A percentile compares a stretch with the other conserved stretches of the same genome.
Conservation (phyloP, 495 filamentous ascomycete genomes). For the Achaetomiella virescens region DNA sequence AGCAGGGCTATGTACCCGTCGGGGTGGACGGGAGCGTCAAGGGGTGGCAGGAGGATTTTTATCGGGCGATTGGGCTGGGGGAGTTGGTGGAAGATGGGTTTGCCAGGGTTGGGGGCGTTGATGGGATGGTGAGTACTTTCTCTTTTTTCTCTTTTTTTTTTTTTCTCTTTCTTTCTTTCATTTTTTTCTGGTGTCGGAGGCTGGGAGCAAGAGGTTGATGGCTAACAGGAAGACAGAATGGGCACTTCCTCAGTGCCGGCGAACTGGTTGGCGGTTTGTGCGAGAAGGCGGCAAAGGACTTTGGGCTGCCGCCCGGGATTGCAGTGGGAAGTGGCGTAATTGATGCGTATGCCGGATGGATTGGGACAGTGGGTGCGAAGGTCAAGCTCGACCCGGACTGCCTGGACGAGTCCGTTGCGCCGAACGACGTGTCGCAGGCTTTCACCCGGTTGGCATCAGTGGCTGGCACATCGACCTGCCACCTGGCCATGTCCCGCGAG, state of each 20-base stretch:
- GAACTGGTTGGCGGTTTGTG: conserved; percentile 80
- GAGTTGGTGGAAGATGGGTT: conserved; percentile 82
- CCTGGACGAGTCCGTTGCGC: conserved; percentile 51
- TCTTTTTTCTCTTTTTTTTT: conserved; percentile 21
- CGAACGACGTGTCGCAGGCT: conserved; percentile 82
- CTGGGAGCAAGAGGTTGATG: neutral
- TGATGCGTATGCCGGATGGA: conserved; percentile 97
- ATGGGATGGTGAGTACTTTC: conserved; percentile 75
- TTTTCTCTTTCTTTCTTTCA: no score
- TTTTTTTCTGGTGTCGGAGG: neutral
- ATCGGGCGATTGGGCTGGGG: conserved; percentile 70
- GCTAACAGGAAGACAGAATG: conserved; percentile 58
- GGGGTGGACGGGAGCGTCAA: conserved; percentile 96
- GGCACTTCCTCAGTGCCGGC: conserved; percentile 80
- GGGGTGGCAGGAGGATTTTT: conserved; percentile 95
- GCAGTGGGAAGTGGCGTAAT: conserved; percentile 95
- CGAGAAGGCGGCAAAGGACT: conserved; percentile 71
- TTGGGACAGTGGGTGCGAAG: conserved; percentile 96
- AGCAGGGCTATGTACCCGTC: conserved; percentile 91
- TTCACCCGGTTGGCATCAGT: conserved; percentile 92
- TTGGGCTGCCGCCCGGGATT: conserved; percentile 82
- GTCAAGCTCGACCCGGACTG: conserved; percentile 61
- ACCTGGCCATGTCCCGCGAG: conserved; percentile 87
- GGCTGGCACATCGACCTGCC: conserved; percentile 93
- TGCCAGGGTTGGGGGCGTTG: conserved; percentile 84